phyloP scores from a whole-genome alignment of 139 green algal genomes.

The Haematococcus sp. region DNA sequence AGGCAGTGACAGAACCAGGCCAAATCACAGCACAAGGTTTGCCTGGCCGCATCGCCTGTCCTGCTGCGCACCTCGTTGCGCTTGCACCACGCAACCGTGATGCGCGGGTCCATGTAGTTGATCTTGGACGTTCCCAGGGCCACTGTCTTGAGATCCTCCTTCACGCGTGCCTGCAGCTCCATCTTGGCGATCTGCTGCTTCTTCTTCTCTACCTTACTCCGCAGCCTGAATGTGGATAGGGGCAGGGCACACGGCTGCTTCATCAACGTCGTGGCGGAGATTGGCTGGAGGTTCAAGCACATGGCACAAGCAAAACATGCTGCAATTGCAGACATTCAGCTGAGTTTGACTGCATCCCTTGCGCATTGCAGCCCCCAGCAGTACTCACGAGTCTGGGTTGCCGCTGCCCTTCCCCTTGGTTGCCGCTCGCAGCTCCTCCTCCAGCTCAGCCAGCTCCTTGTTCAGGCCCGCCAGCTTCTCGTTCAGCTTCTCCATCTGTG shows the following conservation, averaged over 20 bases:
- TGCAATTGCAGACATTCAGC: no score
- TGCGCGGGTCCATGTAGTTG: slow-evolving; percentile 99
- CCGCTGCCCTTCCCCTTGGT: slow-evolving; percentile 56
- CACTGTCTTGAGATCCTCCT: slow-evolving; percentile 94
- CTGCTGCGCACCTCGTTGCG: slow-evolving; percentile 60
- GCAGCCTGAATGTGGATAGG: no score
- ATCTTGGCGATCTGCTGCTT: slow-evolving; percentile 62
- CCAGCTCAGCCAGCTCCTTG: slow-evolving; percentile 58
- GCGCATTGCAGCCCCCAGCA: neutral
- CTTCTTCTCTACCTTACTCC: slow-evolving; percentile 47
- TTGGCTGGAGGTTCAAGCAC: no score
- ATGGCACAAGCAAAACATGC: neutral
- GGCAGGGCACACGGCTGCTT: no score
- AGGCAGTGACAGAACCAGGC: no score
- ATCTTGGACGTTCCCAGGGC: slow-evolving; percentile 98
- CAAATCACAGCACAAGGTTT: no score
- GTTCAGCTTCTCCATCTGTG: slow-evolving; percentile 69
- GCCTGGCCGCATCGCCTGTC: no score
- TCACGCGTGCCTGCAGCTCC: slow-evolving; percentile 33
- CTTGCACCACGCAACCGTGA: slow-evolving; percentile 98
- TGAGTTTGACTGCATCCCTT: no score
- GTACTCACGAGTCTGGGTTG: slow-evolving; percentile 41
- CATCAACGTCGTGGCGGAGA: no score
- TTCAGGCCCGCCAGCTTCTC: slow-evolving; percentile 44
- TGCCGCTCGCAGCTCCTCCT: slow-evolving; percentile 56